phyloP scores from a whole-genome alignment of 1,139 yeast species.

The Blastobotrys illinoisensis region DNA sequence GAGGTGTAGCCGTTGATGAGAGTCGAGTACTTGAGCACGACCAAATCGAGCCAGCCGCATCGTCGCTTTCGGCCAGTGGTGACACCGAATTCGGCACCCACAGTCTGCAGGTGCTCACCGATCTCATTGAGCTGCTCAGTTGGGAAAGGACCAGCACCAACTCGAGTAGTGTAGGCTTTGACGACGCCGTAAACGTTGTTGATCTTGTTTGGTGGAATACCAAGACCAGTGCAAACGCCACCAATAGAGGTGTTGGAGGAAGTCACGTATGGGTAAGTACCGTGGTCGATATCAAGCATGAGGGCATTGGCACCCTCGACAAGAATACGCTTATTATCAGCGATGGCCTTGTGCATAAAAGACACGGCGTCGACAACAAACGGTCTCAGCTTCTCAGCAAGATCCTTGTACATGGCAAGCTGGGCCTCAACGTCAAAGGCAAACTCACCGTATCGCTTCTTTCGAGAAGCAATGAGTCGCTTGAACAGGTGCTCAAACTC shows the following conservation, averaged over 20 bases:
- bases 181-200: conserved; percentile 89
- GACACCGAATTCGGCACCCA: conserved; percentile 96
- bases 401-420: conserved; percentile 66
- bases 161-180: conserved; percentile 97
- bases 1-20: conserved; percentile 91
- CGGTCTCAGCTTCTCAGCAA: conserved; percentile 72
- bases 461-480: conserved; percentile 73
- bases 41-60: conserved; percentile 99
- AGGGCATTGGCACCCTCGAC: conserved; percentile 98
- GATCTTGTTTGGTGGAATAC: conserved; percentile 82
- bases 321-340: conserved; percentile 72
- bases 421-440: conserved; percentile 83
- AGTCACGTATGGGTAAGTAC: conserved; percentile 97
- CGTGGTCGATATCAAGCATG: conserved; percentile 95
- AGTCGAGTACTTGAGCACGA: conserved; percentile 85
- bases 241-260: conserved; percentile 96
- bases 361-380: conserved; percentile 90
- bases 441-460: conserved; percentile 86
- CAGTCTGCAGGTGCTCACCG: conserved; percentile 82
- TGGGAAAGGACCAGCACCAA: conserved; percentile 99
- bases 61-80: conserved; percentile 99
- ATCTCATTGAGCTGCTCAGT: conserved; percentile 86
- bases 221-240: conserved; percentile 96
- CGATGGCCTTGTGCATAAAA: conserved; percentile 81
- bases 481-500: conserved; percentile 77